Evolutionary conservation across 139 green algal genomes (phyloP), one percentile per base, ranked within the genome.

Genomic region (Coccomyxa sp.): DNA sequence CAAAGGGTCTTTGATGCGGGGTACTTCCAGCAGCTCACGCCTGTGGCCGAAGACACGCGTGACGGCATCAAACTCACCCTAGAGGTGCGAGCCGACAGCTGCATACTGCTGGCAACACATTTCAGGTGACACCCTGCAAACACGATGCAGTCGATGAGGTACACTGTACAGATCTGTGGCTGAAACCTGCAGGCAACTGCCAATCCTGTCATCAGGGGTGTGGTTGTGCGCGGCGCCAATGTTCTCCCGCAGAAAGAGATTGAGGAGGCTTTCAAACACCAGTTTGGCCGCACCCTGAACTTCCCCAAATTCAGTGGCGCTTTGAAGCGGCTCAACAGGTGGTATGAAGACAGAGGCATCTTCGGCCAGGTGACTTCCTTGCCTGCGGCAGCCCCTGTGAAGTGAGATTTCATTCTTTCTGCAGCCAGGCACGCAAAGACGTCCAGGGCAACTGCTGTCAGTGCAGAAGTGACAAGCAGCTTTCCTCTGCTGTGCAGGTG

Each of bases 61-160:
- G 96, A 99, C 75, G 96, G 96, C 2, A 89, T 99, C 29, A 92
- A 91, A 70, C 87, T 99, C 37, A 91, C 89, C 44, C 88, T 99
- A 55, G 80, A 90, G 82, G 92, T 93, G 77, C 7, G 82, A 22
- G 4, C 22, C 50, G 39, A 72, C n/a, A 38, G 4, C 64, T 38
- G 64, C 1, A 10, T 72, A 35, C 24, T 27, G 44, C 44, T 10
- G 12, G 22, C 18, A 6, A 12, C 3, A 7, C 5, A 64, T 64
- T 4, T 64, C 27, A n/a, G n/a, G n/a, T n/a, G n/a, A n/a, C n/a
- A n/a, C n/a, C n/a, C n/a, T n/a, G n/a, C n/a, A n/a, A n/a, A n/a
- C n/a, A n/a, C n/a, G n/a, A n/a, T n/a, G n/a, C n/a, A n/a, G n/a
- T n/a, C n/a, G n/a, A n/a, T n/a, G n/a, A n/a, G n/a, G n/a, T n/a